Evolutionary conservation across 2,329 filamentous ascomycete species (phyloP), one percentile per base, ranked within the genome.

Genomic region (Fusarium sp.): DNA sequence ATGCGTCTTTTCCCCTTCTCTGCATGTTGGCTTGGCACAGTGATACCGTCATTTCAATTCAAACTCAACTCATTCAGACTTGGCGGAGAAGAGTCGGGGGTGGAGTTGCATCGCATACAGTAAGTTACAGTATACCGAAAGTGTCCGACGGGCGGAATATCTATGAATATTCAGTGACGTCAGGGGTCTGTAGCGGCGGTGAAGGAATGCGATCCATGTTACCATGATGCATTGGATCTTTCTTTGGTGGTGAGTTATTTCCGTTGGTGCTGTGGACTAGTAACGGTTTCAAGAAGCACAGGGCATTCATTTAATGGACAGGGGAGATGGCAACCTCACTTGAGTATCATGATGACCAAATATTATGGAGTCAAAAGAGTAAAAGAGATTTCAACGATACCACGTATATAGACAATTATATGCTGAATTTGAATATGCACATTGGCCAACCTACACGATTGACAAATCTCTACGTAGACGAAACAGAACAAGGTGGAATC

Each of bases 1-100:
- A 67, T 67, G 41, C 31, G 33, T 67, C 56, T 41, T 52, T 37
- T 23, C 29, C 41, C 29, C 33, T 64, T 57, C 62, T 18, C 62
- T 67, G 55, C 63, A 68, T 46, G 45, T 33, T 59, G 62, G 63
- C 37, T 66, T 48, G 54, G 63, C 27, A n/a, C 42, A 10, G 63
- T 31, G 39, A 52, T 38, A 11, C 25, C 19, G 51, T 21, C 21
- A n/a, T 23, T n/a, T 33, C 21, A n/a, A n/a, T n/a, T 33, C 35
- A 37, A 19, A 37, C 16, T 19, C 16, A 35, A 35, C 35, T 35
- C 19, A 23, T n/a, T 23, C 15, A 42, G n/a, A 33, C 29, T 23
- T 45, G 23, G 27, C 14, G 14, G 46, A 35, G 18, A 60, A 60
- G 46, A 37, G 49, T 60, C 37, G 29, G 57, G n/a, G 45, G n/a